Base-by-base conservation (phyloP, 1,284 basidiomycete species). In the Cerioporus squamosus region DNA sequence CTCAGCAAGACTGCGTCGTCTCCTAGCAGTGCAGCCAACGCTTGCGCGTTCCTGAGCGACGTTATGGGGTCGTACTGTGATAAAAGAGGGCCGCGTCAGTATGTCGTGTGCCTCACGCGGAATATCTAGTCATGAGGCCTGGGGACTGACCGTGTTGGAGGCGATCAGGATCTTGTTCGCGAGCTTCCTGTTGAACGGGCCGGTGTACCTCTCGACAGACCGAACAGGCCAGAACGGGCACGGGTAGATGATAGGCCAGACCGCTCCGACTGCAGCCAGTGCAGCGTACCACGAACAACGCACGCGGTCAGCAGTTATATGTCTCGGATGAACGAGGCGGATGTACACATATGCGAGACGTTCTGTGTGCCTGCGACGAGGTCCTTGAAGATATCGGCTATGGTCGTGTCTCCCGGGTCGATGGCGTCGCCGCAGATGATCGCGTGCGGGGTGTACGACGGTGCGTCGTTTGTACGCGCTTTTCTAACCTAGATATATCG, bases 151-250 rank as follows among this genome's bases (percentile, higher is more conserved):
- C 10, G 40, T 53, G 44, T 54, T 63, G 36, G 66, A 63, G 18
- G 61, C 59, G 6, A 69, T 44, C 5, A 70, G 42, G 26, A 69
- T 59, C 22, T 56, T 60, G 53, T 66, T 67, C 2, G 60, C 56
- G 3, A 67, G 61, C n/a, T 47, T 65, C 24, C 51, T 61, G 44
- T 69, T 66, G 52, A 68, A 69, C 8, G 65, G 66, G 0, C 68
- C 66, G 4, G 46, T 54, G 36, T 66, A 69, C 33, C 67, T 26
- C 55, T 70, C 68, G 10, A 68, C 66, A 3, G 67, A 65, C 5
- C 66, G 65, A 26, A 57, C 60, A 2, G 65, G 61, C 66, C 65
- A 66, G 42, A 60, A 57, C 8, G 61, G 43, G 38, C 62, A 62
- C 18, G 42, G 53, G 39, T 51, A 59, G 33, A 24, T 39, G 12